Conservation (phyloP, 345 rosid genomes). For the Acer saccharum region DNA sequence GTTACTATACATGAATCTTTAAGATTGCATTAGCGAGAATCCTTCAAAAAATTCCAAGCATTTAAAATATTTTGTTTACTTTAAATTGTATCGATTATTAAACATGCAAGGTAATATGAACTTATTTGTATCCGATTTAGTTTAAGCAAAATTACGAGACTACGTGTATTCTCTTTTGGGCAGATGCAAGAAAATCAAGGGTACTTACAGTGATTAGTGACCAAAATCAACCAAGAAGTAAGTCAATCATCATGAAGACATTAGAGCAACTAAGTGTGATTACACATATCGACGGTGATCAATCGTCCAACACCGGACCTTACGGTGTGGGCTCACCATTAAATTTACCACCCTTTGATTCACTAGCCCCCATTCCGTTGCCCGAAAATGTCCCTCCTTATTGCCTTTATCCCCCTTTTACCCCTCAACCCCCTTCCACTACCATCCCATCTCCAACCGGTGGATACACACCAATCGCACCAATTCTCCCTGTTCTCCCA, state of each 20-base stretch:
- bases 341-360: constrained; percentile 58
- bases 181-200: constrained; percentile 43
- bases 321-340: constrained; percentile 58
- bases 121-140: too few relatives aligned
- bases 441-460: constrained; percentile 27
- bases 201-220: constrained; percentile 2
- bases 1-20: neutral
- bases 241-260: constrained; percentile 20
- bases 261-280: constrained; percentile 32
- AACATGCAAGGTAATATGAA: too few relatives aligned
- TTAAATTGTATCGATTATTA: too few relatives aligned
- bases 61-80: too few relatives aligned
- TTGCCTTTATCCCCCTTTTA: constrained; percentile 56
- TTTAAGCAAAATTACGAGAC: too few relatives aligned
- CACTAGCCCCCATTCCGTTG: constrained; percentile 49
- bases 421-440: constrained; percentile 47
- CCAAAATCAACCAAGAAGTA: constrained; percentile 23
- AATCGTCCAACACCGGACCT: constrained; percentile 46
- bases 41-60: too few relatives aligned
- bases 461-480: constrained; percentile 27
- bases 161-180: neutral
- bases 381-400: constrained; percentile 55
- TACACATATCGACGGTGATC: constrained; percentile 46
- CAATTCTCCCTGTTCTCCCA: constrained; percentile 46
- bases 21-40: neutral